Percentiles rank a stretch among this genome's conserved stretches.
phyloP scores from a whole-genome alignment of 2,329 filamentous ascomycete species.

The Pezicula radicicola region DNA sequence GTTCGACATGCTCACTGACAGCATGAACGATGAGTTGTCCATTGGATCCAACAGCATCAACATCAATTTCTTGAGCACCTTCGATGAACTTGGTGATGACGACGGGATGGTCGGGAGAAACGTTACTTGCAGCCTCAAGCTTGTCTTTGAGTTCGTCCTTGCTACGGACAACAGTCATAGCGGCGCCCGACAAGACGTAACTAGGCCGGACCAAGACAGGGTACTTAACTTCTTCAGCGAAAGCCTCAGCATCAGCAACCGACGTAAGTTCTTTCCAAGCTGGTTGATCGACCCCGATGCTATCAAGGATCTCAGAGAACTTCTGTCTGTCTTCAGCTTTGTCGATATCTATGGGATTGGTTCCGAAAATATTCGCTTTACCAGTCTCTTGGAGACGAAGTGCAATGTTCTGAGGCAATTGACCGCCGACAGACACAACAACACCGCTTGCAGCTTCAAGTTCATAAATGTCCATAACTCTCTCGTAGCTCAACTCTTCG shows the following conservation, averaged over 20 bases:
- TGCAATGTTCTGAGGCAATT: slow-evolving; percentile 96
- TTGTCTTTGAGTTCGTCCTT: slow-evolving; percentile 91
- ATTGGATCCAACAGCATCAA: slow-evolving; percentile 84
- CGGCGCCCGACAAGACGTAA: slow-evolving; percentile 95
- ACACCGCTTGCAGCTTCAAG: slow-evolving; percentile 82
- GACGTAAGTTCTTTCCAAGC: slow-evolving; percentile 97
- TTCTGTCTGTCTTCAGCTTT: slow-evolving; percentile 98
- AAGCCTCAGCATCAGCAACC: slow-evolving; percentile 80
- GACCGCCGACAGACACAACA: slow-evolving; percentile 92
- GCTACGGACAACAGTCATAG: slow-evolving; percentile 95
- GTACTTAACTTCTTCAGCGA: slow-evolving; percentile 82
- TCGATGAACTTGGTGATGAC: slow-evolving; percentile 99
- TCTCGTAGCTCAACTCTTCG: slow-evolving; percentile 93
- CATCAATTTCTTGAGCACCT: slow-evolving; percentile 92
- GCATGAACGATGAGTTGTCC: slow-evolving; percentile 89
- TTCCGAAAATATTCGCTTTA: slow-evolving; percentile 86
- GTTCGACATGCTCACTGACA: slow-evolving; percentile 92
- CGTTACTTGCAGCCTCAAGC: slow-evolving; percentile 82
- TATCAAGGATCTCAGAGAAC: slow-evolving; percentile 96
- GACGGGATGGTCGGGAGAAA: slow-evolving; percentile 94
- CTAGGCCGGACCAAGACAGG: slow-evolving; percentile 92
- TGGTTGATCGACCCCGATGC: slow-evolving; percentile 94
- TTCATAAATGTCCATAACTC: slow-evolving; percentile 99
- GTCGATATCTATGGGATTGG: slow-evolving; percentile 91
- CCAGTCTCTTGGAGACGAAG: slow-evolving; percentile 89